phyloP scores from a whole-genome alignment of 345 rosid species.

The Fremontodendron californicum region DNA sequence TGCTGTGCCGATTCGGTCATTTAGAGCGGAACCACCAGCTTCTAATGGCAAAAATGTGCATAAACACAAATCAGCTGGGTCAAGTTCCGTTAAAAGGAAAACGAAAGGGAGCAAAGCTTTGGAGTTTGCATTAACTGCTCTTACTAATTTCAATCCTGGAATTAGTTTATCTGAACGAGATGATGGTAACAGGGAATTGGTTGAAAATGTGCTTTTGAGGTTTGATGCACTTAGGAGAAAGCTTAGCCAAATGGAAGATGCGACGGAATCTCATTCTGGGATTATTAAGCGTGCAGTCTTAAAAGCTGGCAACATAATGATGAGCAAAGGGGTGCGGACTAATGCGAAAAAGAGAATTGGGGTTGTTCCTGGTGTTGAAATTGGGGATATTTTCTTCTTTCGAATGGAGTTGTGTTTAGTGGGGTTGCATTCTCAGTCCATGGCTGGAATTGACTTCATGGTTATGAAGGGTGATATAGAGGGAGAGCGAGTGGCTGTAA shows the following conservation, averaged over 20 bases:
- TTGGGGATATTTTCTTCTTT: slow-evolving; percentile 79
- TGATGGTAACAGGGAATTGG: slow-evolving; percentile 43
- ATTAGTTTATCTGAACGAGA: slow-evolving; percentile 32
- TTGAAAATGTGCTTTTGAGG: slow-evolving; percentile 31
- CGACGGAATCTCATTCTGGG: slow-evolving; percentile 33
- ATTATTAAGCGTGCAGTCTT: slow-evolving; percentile 41
- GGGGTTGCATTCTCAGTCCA: slow-evolving; percentile 73
- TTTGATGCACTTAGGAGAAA: slow-evolving; percentile 52
- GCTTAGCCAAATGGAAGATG: slow-evolving; percentile 45
- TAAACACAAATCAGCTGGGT: background rate
- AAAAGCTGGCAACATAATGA: slow-evolving; percentile 47
- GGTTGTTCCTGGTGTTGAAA: slow-evolving; percentile 66
- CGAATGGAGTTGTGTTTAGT: slow-evolving; percentile 82
- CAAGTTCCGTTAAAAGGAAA: slow-evolving; percentile 15
- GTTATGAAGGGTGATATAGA: slow-evolving; percentile 41
- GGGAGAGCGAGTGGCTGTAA: slow-evolving; percentile 69
- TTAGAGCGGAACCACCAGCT: slow-evolving; percentile 25
- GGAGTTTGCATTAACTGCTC: background rate
- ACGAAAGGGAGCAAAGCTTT: slow-evolving; percentile 12
- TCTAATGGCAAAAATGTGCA: slow-evolving; percentile 21
- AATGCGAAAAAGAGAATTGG: slow-evolving; percentile 68
- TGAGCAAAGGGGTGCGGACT: slow-evolving; percentile 57
- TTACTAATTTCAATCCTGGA: slow-evolving; percentile 26
- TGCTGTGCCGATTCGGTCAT: slow-evolving; percentile 54
- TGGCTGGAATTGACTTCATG: slow-evolving; percentile 95